Evolutionary conservation across 352 stramenopile species (phyloP).

Genomic region (Phytophthora palmivora): DNA sequence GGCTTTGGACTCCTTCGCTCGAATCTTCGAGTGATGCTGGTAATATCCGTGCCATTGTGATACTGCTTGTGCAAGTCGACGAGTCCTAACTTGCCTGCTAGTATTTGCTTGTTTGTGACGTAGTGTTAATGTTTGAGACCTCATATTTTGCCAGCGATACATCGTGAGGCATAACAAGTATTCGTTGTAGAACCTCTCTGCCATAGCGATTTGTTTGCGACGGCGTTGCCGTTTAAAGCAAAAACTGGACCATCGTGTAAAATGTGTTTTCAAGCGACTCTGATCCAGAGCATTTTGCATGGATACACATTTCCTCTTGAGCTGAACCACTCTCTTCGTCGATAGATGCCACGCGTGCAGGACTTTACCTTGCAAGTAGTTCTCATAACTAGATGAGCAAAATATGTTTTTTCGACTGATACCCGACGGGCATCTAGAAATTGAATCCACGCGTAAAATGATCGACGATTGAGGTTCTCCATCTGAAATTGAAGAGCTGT

Average conservation of each 20-base stretch:
- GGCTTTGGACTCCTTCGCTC: slow-evolving; percentile 4
- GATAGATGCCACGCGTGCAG: slow-evolving; percentile 16
- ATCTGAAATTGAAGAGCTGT: slow-evolving; percentile 20
- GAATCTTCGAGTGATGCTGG: slow-evolving; percentile 1
- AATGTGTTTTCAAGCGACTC: slow-evolving; percentile 13
- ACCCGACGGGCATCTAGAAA: slow-evolving; percentile 1
- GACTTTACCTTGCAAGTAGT: slow-evolving; percentile 8
- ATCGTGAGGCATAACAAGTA: slow-evolving; percentile 38
- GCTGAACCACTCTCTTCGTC: not conserved
- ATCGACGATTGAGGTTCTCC: slow-evolving; percentile 15
- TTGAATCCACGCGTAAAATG: slow-evolving; percentile 22
- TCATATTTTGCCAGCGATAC: slow-evolving; percentile 39
- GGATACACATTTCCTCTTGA: not conserved
- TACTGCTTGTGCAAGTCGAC: slow-evolving; percentile 24
- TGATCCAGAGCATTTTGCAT: not conserved
- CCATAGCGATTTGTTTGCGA: slow-evolving; percentile 17
- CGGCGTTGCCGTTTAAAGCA: slow-evolving; percentile 3
- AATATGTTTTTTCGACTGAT: slow-evolving; percentile 6
- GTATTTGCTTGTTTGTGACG: slow-evolving; percentile 12
- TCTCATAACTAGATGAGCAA: slow-evolving; percentile 13
- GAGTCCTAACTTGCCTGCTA: slow-evolving; percentile 1
- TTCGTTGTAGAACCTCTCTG: slow-evolving; percentile 35
- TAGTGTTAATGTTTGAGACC: slow-evolving; percentile 17
- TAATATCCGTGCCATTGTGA: slow-evolving; percentile 15
- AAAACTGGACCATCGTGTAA: slow-evolving; percentile 21